Conservation (phyloP, 2,329 filamentous ascomycete species). For the Endoconidiophora laricicola region DNA sequence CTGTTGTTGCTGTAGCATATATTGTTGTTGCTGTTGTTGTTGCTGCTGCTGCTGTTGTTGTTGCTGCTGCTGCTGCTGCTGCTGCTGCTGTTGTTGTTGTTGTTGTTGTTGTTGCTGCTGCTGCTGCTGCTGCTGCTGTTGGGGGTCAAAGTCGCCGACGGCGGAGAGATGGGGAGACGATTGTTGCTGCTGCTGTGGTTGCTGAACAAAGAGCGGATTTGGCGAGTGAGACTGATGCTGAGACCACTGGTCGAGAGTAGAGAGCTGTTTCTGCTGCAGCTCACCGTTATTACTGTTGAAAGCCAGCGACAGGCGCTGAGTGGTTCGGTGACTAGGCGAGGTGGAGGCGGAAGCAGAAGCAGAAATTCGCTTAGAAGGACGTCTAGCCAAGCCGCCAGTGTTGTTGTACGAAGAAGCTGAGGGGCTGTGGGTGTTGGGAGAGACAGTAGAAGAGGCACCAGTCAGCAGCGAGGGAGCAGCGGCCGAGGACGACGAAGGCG, state of each 20-base stretch:
- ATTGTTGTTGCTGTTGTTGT: slow-evolving; percentile 23
- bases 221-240: slow-evolving; percentile 2
- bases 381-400: slow-evolving; percentile 31
- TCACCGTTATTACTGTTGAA: slow-evolving; percentile 6
- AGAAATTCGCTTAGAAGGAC: slow-evolving; percentile 41
- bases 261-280: slow-evolving; percentile 3
- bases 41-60: slow-evolving; percentile 17
- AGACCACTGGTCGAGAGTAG: slow-evolving; percentile 12
- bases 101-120: slow-evolving; percentile 20
- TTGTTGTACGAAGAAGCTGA: slow-evolving; percentile 28
- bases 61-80: slow-evolving; percentile 19
- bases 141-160: slow-evolving; percentile 25
- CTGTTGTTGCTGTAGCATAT: slow-evolving; percentile 15
- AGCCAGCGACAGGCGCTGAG: slow-evolving; percentile 12
- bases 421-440: background rate
- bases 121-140: slow-evolving; percentile 19
- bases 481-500: slow-evolving; percentile 15
- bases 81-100: slow-evolving; percentile 20
- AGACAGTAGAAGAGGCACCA: background rate
- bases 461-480: slow-evolving; percentile 11
- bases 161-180: slow-evolving; percentile 20
- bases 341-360: slow-evolving; percentile 24
- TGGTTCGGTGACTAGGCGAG: slow-evolving; percentile 14
- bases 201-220: slow-evolving; percentile 12
- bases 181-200: slow-evolving; percentile 14